Percentiles rank a stretch among this genome's conserved stretches.
Conservation (phyloP, 306 rosid genomes). For the Castanea sativa region DNA sequence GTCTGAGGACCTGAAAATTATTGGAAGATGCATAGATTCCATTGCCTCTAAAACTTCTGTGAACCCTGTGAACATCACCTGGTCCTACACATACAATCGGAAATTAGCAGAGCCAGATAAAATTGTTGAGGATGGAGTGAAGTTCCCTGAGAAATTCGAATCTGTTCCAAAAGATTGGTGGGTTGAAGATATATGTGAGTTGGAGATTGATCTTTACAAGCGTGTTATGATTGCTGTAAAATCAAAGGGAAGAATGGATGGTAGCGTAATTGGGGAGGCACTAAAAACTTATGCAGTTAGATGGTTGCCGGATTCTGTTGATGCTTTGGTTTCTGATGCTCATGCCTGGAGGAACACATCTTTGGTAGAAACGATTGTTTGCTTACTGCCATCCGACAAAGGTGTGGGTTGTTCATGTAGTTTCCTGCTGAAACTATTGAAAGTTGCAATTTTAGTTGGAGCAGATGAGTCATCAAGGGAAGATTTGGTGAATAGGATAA, state of each 20-base stretch:
- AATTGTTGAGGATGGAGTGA: constrained; percentile 53
- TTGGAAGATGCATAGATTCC: constrained; percentile 94
- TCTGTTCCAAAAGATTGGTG: constrained; percentile 93
- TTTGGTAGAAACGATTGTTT: constrained; percentile 80
- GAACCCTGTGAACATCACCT: constrained; percentile 70
- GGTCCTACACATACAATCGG: constrained; percentile 91
- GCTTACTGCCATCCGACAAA: constrained; percentile 70
- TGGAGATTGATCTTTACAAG: constrained; percentile 86
- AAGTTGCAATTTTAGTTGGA: constrained; percentile 81
- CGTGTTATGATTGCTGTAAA: constrained; percentile 77
- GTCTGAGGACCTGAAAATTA: constrained; percentile 86
- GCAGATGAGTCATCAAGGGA: constrained; percentile 59
- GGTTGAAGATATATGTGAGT: constrained; percentile 97
- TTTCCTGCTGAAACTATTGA: constrained; percentile 82
- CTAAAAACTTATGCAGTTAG: constrained; percentile 74
- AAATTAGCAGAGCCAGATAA: constrained; percentile 60
- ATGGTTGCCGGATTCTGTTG: constrained; percentile 94
- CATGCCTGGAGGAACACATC: constrained; percentile 70
- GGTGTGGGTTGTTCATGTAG: constrained; percentile 67
- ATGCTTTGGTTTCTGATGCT: constrained; percentile 71
- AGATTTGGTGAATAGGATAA: constrained; percentile 56
- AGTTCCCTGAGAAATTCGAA: constrained; percentile 48
- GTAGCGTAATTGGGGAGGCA: constrained; percentile 88
- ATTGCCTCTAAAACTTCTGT: constrained; percentile 91
- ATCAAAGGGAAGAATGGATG: constrained; percentile 97